Percentiles rank a stretch among this genome's conserved stretches.
These are phyloP conservation scores for Bassia scoparia DNA, from an alignment of 148 eudicot genomes.

Conservation along the genomic window DNA sequence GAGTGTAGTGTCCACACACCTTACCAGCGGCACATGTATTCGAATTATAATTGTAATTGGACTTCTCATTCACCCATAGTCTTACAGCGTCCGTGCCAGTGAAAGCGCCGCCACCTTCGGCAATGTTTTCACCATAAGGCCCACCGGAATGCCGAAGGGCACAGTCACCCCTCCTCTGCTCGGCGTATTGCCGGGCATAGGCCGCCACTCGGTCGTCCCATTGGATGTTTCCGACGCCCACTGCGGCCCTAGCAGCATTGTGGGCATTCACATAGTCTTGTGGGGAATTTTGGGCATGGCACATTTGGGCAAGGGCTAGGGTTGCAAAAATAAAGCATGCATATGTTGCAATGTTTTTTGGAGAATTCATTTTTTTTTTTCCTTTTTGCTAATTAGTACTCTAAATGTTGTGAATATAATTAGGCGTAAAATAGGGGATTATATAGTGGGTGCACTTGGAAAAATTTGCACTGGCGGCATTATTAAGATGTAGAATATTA, in stretches of 20 bases:
- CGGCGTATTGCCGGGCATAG: constrained; percentile 36
- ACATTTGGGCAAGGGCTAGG: not conserved
- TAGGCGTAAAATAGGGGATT: too few species aligned
- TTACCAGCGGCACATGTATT: constrained; percentile 33
- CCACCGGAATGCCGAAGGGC: constrained; percentile 30
- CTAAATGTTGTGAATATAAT: too few species aligned
- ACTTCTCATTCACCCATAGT: constrained; percentile 34
- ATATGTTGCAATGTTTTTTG: not conserved
- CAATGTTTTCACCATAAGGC: constrained; percentile 37
- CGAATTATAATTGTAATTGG: constrained; percentile 23
- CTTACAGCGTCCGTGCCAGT: constrained; percentile 24
- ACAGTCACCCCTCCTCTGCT: constrained; percentile 29
- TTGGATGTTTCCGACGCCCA: constrained; percentile 25
- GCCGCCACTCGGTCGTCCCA: constrained; percentile 31
- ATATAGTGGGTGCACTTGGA: too few species aligned
- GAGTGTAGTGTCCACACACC: constrained; percentile 44
- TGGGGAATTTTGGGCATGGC: constrained; percentile 35
- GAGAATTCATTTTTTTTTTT: not conserved
- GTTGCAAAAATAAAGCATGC: not conserved
- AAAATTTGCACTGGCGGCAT: too few species aligned
- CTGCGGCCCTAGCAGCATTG: constrained; percentile 31
- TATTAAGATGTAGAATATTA: too few species aligned
- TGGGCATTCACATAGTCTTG: constrained; percentile 37
- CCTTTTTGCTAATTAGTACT: not conserved
- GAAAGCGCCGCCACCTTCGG: constrained; percentile 16